Percentiles rank a stretch among this genome's conserved stretches.
phyloP scores from a whole-genome alignment of 2,329 filamentous ascomycete genomes.

The Monilinia laxa region DNA sequence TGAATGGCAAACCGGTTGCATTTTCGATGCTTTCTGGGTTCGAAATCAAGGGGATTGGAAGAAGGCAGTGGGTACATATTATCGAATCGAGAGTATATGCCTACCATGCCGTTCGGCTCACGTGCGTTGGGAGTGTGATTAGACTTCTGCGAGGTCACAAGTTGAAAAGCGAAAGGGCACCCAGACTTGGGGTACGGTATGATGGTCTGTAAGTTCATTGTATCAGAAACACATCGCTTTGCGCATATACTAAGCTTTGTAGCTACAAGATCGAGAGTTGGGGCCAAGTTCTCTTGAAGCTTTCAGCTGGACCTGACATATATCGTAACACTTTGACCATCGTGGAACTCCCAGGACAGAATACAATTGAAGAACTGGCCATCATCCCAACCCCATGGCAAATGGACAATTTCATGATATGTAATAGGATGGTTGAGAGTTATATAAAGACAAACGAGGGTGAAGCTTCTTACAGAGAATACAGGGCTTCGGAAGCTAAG shows the following conservation, averaged over 20 bases:
- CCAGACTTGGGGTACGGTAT: constrained; percentile 54
- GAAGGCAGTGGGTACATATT: constrained; percentile 46
- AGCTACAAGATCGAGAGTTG: constrained; percentile 51
- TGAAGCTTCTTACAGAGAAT: constrained; percentile 39
- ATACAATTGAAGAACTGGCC: constrained; percentile 43
- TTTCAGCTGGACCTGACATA: constrained; percentile 43
- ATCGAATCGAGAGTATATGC: constrained; percentile 47
- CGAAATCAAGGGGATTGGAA: constrained; percentile 46
- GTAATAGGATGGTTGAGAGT: constrained; percentile 48
- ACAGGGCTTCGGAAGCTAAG: constrained; percentile 26
- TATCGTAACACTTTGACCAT: constrained; percentile 50
- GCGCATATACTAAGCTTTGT: constrained; percentile 16
- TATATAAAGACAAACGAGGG: constrained; percentile 42
- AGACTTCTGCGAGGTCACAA: constrained; percentile 53
- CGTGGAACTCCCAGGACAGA: constrained; percentile 47
- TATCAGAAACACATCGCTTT: too few relatives aligned
- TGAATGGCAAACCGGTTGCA: constrained; percentile 46
- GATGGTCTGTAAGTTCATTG: constrained; percentile 53
- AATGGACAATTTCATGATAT: constrained; percentile 56
- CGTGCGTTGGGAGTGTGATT: constrained; percentile 50
- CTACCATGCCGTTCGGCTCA: constrained; percentile 51
- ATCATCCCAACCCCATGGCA: constrained; percentile 54
- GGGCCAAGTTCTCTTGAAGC: constrained; percentile 42
- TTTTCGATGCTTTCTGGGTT: constrained; percentile 53
- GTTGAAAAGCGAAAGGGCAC: constrained; percentile 53